Evolutionary conservation across 2,329 filamentous ascomycete genomes (phyloP).

Genomic region (Nigrograna mackinnonii): DNA sequence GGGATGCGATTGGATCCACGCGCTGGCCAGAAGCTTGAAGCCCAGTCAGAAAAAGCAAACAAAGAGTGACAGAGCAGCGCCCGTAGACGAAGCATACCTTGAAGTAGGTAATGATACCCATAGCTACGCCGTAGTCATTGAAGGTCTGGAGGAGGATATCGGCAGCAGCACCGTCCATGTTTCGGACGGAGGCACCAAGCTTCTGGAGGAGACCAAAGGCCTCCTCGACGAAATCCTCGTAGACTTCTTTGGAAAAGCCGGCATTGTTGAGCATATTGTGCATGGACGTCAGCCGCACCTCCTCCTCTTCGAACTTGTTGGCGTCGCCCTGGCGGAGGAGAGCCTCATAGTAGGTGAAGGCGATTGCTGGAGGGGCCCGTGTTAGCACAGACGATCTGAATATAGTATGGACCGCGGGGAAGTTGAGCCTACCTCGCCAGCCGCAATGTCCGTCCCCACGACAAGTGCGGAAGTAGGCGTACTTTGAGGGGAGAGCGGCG

Average conservation of each 20-base stretch:
- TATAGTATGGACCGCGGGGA: not conserved
- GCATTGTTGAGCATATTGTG: constrained; percentile 70
- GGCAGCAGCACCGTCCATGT: constrained; percentile 55
- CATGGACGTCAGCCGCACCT: constrained; percentile 71
- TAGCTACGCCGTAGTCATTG: constrained; percentile 70
- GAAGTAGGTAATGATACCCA: constrained; percentile 83
- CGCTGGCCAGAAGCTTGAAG: constrained; percentile 74
- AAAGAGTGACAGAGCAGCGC: not conserved
- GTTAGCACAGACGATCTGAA: constrained; percentile 35
- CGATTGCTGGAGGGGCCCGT: constrained; percentile 69
- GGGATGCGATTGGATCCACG: constrained; percentile 78
- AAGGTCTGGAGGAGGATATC: constrained; percentile 67
- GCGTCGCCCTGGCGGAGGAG: constrained; percentile 70
- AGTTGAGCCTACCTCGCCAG: constrained; percentile 80
- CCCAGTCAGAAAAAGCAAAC: not conserved
- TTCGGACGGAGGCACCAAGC: constrained; percentile 61
- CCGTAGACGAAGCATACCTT: constrained; percentile 50
- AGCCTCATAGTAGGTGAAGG: constrained; percentile 90
- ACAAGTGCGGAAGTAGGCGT: constrained; percentile 84
- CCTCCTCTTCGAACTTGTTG: constrained; percentile 69
- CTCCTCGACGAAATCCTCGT: constrained; percentile 83
- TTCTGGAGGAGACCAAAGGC: constrained; percentile 70
- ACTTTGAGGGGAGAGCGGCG: constrained; percentile 77
- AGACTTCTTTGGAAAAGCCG: constrained; percentile 70
- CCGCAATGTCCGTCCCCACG: constrained; percentile 95